phyloP scores from a whole-genome alignment of 2,329 filamentous ascomycete genomes.

The Cytospora piceae region DNA sequence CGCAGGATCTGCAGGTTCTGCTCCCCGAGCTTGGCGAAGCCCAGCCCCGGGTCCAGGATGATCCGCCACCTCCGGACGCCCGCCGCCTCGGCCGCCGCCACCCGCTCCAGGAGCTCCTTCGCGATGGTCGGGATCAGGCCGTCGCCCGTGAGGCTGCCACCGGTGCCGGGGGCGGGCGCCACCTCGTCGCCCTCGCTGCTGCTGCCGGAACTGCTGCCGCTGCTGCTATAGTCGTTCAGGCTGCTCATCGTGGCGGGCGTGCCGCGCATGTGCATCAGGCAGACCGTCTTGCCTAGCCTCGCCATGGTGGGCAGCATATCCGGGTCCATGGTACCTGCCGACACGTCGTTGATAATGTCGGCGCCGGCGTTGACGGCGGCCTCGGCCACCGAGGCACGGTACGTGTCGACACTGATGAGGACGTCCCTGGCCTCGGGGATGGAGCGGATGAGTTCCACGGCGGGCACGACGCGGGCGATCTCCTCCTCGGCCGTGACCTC shows the following conservation, averaged over 20 bases:
- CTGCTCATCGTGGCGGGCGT: slow-evolving; percentile 79
- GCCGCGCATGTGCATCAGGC: slow-evolving; percentile 93
- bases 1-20: slow-evolving; percentile 85
- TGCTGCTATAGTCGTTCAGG: slow-evolving; percentile 70
- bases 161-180: not conserved
- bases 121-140: slow-evolving; percentile 69
- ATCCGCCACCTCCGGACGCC: slow-evolving; percentile 93
- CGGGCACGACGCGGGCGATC: slow-evolving; percentile 74
- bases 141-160: slow-evolving; percentile 34
- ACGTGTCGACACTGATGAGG: slow-evolving; percentile 91
- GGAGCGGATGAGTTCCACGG: slow-evolving; percentile 72
- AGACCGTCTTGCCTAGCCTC: slow-evolving; percentile 73
- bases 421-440: slow-evolving; percentile 64
- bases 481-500: slow-evolving; percentile 76
- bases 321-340: slow-evolving; percentile 76
- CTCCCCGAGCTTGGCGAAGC: slow-evolving; percentile 82
- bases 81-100: slow-evolving; percentile 75
- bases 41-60: slow-evolving; percentile 89
- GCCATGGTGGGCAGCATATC: slow-evolving; percentile 84
- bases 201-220: slow-evolving; percentile 62
- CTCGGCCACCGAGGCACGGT: slow-evolving; percentile 80
- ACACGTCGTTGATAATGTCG: slow-evolving; percentile 94
- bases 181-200: slow-evolving; percentile 56
- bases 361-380: slow-evolving; percentile 78
- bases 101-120: slow-evolving; percentile 68